A percentile compares a stretch with the other conserved stretches of the same genome.
Evolutionary conservation across 805 yeast species (phyloP).

Genomic region (Candida tibetensis): DNA sequence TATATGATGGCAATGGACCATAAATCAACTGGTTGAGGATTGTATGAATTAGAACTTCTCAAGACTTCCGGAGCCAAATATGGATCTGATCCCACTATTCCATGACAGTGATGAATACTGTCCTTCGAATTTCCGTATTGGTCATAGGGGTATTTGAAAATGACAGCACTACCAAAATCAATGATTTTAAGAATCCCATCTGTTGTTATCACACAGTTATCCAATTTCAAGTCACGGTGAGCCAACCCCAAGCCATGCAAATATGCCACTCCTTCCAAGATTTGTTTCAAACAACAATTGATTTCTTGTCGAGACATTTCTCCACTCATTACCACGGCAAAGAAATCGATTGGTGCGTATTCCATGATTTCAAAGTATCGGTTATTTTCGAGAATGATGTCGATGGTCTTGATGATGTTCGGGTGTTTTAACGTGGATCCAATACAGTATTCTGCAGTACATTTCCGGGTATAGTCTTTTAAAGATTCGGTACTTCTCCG

Average conservation of each 20-base stretch:
- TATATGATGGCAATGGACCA: conserved; percentile 85
- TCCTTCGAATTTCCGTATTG: conserved; percentile 33
- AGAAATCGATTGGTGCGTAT: conserved; percentile 82
- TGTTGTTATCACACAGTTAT: conserved; percentile 74
- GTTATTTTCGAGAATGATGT: conserved; percentile 65
- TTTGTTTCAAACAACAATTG: conserved; percentile 76
- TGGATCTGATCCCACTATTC: conserved; percentile 84
- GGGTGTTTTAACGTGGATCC: conserved; percentile 83
- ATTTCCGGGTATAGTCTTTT: conserved; percentile 79
- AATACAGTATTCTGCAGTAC: conserved; percentile 85
- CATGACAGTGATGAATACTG: conserved; percentile 42
- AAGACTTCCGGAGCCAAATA: conserved; percentile 81
- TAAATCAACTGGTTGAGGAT: conserved; percentile 75
- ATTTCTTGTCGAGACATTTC: conserved; percentile 78
- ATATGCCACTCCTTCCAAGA: conserved; percentile 68
- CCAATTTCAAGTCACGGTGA: conserved; percentile 78
- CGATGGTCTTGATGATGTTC: conserved; percentile 74
- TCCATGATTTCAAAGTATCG: conserved; percentile 92
- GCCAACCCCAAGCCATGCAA: conserved; percentile 77
- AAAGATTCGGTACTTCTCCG: conserved; percentile 66
- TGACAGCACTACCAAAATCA: conserved; percentile 84
- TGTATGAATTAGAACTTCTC: conserved; percentile 53
- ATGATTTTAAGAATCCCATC: conserved; percentile 75
- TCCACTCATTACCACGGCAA: conserved; percentile 85
- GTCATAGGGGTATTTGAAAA: conserved; percentile 67